Conservation (phyloP, 768 basidiomycete genomes). For the Pleurotus salmoneostramineus region DNA sequence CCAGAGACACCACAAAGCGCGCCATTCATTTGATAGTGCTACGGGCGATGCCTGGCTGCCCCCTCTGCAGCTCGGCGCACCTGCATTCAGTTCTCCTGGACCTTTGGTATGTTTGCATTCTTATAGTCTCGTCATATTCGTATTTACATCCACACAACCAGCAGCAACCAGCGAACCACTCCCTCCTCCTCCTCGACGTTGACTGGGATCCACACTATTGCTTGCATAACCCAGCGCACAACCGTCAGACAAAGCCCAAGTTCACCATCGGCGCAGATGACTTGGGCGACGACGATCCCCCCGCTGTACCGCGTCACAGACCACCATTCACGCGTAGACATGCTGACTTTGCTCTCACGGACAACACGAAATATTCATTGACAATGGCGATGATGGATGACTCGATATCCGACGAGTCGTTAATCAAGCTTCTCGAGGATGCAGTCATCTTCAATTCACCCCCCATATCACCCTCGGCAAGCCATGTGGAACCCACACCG, state of each 20-base stretch:
- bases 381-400: conserved; percentile 36
- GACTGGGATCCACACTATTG: not conserved
- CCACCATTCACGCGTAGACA: not conserved
- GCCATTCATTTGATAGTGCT: not conserved
- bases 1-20: not conserved
- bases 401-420: conserved; percentile 29
- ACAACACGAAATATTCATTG: conserved; percentile 20
- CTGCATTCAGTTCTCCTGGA: not conserved
- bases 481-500: not conserved
- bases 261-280: conserved; percentile 1
- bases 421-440: conserved; percentile 30
- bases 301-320: not conserved
- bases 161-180: no score
- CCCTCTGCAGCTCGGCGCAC: not conserved
- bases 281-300: not conserved
- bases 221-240: not conserved
- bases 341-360: not conserved
- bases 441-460: not conserved
- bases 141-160: no score
- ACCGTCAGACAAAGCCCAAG: not conserved
- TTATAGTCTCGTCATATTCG: no score
- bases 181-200: not conserved
- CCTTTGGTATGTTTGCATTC: not conserved
- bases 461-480: conserved; percentile 11
- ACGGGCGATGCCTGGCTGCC: not conserved